Evolutionary conservation across 805 yeast genomes (phyloP), one percentile per base, ranked within the genome.

Genomic region (Maudiozyma saulgeensis): DNA sequence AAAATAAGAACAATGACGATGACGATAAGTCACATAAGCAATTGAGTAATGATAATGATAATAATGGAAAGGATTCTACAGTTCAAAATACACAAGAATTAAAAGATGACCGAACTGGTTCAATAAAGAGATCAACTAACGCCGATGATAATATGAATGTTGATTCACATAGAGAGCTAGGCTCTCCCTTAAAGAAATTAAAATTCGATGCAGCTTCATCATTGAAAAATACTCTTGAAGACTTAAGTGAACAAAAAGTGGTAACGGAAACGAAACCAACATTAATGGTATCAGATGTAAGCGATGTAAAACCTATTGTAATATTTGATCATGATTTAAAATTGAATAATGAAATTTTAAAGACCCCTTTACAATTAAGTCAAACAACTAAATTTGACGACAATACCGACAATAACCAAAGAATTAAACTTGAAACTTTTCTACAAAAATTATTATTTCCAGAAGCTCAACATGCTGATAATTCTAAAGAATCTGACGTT

Each of bases 401-500:
- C 4, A 28, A 32, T 19, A 18, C 54, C 13, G 56, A 60, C 37
- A 57, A 53, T 43, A 52, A 53, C 18, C 58, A 60, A 47, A 53
- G 61, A 49, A 50, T 57, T 46, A 64, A 63, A 51, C 46, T 66
- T 45, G 69, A 66, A 45, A 50, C 59, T 2, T 59, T 66, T 41
- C 46, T 66, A 46, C 68, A 66, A 47, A 54, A 59, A 44, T 50
- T 66, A 18, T 47, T 66, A 9, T 62, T 62, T 31, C 66, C 67
- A 11, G 62, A 59, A 2, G 49, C 48, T 9, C 58, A 56, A 26
- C 47, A 48, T 16, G 32, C 25, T 4, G 46, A 39, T 12, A 38
- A 34, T 7, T 16, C 25, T 2, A 44, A 42, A 12, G 23, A 16
- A 13, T 19, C 45, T 28, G 38, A 37, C 9, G 16, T 11, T 23